Percentiles rank a stretch among this genome's conserved stretches.
These are phyloP conservation scores for Dissophora ornata DNA, from an alignment of 192 early-diverging fungal genomes.

Conservation along the genomic window DNA sequence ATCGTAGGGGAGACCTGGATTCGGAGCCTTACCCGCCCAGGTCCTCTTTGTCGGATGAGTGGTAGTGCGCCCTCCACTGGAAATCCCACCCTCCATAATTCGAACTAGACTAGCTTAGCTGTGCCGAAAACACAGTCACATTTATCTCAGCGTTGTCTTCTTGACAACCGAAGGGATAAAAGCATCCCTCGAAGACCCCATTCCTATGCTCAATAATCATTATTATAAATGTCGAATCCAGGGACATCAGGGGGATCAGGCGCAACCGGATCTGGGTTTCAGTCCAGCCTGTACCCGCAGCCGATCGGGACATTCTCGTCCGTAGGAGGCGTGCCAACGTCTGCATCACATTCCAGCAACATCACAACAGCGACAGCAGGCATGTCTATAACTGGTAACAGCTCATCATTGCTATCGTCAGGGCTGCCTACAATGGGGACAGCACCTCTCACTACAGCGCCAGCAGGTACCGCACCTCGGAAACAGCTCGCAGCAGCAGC, in stretches of 20 bases:
- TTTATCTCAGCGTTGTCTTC: slow-evolving; percentile 5
- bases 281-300: slow-evolving; percentile 4
- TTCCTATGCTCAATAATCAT: too few relatives aligned
- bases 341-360: slow-evolving; percentile 4
- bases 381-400: slow-evolving; percentile 10
- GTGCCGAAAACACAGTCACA: slow-evolving; percentile 5
- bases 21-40: neutral
- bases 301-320: slow-evolving; percentile 24
- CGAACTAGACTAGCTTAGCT: slow-evolving; percentile 4
- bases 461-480: slow-evolving; percentile 36
- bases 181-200: too few relatives aligned
- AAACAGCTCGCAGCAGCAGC: slow-evolving; percentile 48
- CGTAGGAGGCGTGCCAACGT: neutral
- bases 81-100: slow-evolving; percentile 4
- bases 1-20: neutral
- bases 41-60: neutral
- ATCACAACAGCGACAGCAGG: slow-evolving; percentile 13
- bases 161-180: slow-evolving; percentile 17
- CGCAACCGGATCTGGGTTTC: slow-evolving; percentile 9
- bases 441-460: slow-evolving; percentile 21
- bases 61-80: too few relatives aligned
- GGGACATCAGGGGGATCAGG: slow-evolving; percentile 14
- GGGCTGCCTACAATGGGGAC: slow-evolving; percentile 14
- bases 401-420: neutral
- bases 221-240: slow-evolving; percentile 39